Base-by-base conservation (phyloP, 164 flowering plant genomes). In the Echeveria elegans region DNA sequence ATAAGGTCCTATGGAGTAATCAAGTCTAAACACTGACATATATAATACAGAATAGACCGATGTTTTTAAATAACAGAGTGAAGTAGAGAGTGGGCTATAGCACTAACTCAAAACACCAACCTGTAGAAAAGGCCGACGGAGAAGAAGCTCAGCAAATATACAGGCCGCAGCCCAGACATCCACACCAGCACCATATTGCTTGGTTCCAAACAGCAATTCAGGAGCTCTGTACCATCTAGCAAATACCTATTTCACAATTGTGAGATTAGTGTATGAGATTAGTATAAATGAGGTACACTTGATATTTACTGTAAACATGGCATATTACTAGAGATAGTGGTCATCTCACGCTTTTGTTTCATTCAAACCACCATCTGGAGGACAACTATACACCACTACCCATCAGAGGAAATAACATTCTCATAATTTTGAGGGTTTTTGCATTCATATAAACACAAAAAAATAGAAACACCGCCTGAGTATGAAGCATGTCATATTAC, bases 121-220 rank as follows among this genome's bases (percentile, higher is more conserved):
- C 91, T 87, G 97, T 53, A 95, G 74, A 73, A 95, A 89, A 64
- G 99, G 97, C 62, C 92, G 70, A 7, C 99, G 97, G n/a, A 88
- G 83, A 34, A 95, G 89, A 69, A 95, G 96, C 66, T 95, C 97
- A 63, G 97, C 99, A 79, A 95, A 95, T 70, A 95, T 92, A 73
- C 97, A 95, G 56, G 85, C 99, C 24, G 97, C 96, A 75, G 96
- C 99, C 97, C 99, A 95, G 24, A 95, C 90, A 82, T 95, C 99
- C 31, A 95, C 97, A 18, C 84, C 97, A 65, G 97, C 72, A 71
- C 97, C 99, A 85, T 95, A 95, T 69, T 91, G 97, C 77, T 87
- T 91, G 69, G 96, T 75, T 28, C 99, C 99, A 92, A 89, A 95
- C 76, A 95, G 73, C 65, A 95, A 77, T 76, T 95, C 99, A 58